Base-by-base conservation (phyloP, 1,139 yeast genomes). In the Sugiyamaella sp. region DNA sequence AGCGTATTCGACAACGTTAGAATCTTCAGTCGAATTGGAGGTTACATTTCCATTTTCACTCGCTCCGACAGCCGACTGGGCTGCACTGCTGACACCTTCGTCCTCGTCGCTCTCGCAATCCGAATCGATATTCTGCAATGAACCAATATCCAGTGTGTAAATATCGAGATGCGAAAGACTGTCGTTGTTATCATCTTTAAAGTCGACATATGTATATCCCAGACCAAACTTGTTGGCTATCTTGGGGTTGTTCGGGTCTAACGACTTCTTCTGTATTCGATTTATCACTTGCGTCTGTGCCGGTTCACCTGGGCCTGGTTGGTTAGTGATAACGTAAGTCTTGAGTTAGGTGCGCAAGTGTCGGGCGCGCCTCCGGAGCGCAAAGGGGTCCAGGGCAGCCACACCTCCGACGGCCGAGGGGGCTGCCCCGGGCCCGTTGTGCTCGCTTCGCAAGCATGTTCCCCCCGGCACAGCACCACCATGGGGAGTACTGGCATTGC, bases 121-220 rank as follows among this genome's bases (percentile, higher is more conserved):
- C 37, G 12, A 6, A 42, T 17, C 25, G 10, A 12, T 14, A 6
- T 12, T 16, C 33, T 46, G 41, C 24, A 46, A 27, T 14, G 38
- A 20, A 1, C 39, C 38, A 19, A 49, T 46, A 49, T 46, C 66
- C 21, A 71, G 38, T 1, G 73, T 67, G 55, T 70, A 72, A 1
- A 72, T 55, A 44, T 71, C 69, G 3, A 72, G 51, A 14, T 71
- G 70, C 2, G 72, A 61, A 17, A 71, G 50, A 10, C 58, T 45
- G 33, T 55, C 62, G 52, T 66, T 71, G 24, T 67, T 70, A 14
- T 67, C 66, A n/a, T 69, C 70, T 2, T 59, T 58, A 53, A 64
- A 67, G 44, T 71, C 71, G 5, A 72, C 58, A 55, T 57, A 74
- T 1, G 73, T 63, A 53, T 73, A 75, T 1, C 75, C 76, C 21